Base-by-base conservation (phyloP, 2,329 filamentous ascomycete genomes). In the Fusarium humuli region DNA sequence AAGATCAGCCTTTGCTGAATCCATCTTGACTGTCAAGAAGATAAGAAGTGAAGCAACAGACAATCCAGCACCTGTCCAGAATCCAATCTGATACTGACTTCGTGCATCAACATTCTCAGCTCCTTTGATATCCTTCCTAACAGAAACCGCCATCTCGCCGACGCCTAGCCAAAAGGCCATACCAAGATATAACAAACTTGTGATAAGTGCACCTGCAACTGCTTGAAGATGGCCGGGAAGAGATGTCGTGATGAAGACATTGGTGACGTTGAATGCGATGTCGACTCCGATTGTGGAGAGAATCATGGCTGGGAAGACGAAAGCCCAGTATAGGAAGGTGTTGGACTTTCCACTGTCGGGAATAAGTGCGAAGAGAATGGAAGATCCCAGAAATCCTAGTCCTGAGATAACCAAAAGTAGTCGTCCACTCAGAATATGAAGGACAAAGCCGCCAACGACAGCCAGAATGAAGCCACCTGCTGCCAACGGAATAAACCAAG, bases 171-270 rank as follows among this genome's bases (percentile, higher is more conserved):
- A 89, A 54, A 94, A 84, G 2, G 91, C 90, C 73, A 94, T 91
- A 12, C 91, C 90, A 11, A 94, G 83, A 73, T 93, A 92, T 30
- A 94, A 77, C 4, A 93, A 79, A 49, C 87, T 89, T 1, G 67
- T 63, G 6, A 70, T 53, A 0, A 94, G 78, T 0, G 89, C 91
- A 2, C 92, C 91, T 0, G 91, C 92, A 0, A 93, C 82, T 0
- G 91, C 92, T 76, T 95, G 92, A 52, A 89, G 84, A 14, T 86
- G 84, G 7, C 83, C 83, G 0, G 92, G 91, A 67, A 94, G 82
- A 16, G 86, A 87, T 0, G 91, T 94, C 0, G 91, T 94, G 77
- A 94, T 91, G 79, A 92, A 94, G 63, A 94, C 87, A 73, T 92
- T 94, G 20, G 90, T 87, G 2, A 94, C 86, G 75, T 91, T 93